A percentile compares a stretch with the other conserved stretches of the same genome.
Evolutionary conservation across 2,329 filamentous ascomycete species (phyloP).

Genomic region (Ceratocystis cubensis): DNA sequence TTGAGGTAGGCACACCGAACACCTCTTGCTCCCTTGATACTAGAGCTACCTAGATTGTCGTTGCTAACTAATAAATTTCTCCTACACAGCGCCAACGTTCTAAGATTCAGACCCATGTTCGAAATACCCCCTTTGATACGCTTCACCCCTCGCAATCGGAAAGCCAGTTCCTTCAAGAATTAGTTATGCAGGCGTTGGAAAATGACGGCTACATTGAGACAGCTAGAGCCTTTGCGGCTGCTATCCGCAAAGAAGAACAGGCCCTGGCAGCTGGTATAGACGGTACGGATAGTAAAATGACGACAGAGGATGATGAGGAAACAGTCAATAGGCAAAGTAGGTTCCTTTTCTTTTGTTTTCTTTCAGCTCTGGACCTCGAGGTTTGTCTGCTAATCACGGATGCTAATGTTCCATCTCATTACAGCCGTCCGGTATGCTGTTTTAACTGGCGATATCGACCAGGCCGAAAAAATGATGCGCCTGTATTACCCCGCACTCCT

Average conservation of each 20-base stretch:
- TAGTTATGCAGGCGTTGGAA: slow-evolving; percentile 71
- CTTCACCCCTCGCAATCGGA: not conserved
- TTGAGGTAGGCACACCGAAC: slow-evolving; percentile 55
- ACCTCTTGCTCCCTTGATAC: not conserved
- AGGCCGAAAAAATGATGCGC: slow-evolving; percentile 69
- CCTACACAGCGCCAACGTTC: not conserved
- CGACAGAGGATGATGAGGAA: slow-evolving; percentile 69
- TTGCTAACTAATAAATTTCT: not conserved
- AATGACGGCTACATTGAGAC: slow-evolving; percentile 96
- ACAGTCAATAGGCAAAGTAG: slow-evolving; percentile 75
- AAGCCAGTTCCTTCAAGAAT: not conserved
- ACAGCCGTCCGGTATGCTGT: slow-evolving; percentile 76
- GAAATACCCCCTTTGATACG: not conserved
- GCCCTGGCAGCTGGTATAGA: slow-evolving; percentile 50
- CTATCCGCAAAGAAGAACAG: slow-evolving; percentile 61
- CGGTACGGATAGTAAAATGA: slow-evolving; percentile 41
- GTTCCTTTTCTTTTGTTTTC: slow-evolving; percentile 44
- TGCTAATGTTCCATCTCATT: not conserved
- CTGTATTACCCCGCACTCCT: slow-evolving; percentile 71
- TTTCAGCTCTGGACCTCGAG: not conserved
- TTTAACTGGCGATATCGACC: slow-evolving; percentile 83
- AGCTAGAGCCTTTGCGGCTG: slow-evolving; percentile 72
- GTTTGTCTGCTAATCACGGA: not conserved
- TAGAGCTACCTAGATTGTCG: not conserved
- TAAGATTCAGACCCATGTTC: not conserved